Evolutionary conservation across 2,329 filamentous ascomycete species (phyloP).

Genomic region (Botrytis hyacinthi): DNA sequence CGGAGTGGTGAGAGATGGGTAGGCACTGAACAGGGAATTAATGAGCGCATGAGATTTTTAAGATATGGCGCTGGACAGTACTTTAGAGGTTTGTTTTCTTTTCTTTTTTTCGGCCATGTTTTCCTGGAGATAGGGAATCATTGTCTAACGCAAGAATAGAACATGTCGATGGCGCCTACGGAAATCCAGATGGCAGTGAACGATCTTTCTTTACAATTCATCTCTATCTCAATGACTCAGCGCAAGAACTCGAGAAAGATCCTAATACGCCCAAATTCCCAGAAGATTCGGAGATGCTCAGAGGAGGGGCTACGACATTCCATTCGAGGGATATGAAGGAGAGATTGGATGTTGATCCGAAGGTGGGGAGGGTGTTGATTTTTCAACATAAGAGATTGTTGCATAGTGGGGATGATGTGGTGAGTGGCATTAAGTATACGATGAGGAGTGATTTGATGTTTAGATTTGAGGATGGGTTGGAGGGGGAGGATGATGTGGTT

Average conservation of each 20-base stretch:
- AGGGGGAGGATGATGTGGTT: slow-evolving; percentile 10
- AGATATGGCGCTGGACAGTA: slow-evolving; percentile 71
- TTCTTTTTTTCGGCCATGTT: no score
- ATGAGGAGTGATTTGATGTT: slow-evolving; percentile 57
- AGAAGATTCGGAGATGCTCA: neutral
- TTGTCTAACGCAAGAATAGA: neutral
- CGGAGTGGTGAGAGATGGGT: slow-evolving; percentile 28
- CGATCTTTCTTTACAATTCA: slow-evolving; percentile 52
- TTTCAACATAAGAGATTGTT: slow-evolving; percentile 55
- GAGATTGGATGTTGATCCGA: slow-evolving; percentile 54
- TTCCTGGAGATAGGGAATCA: no score
- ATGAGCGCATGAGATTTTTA: slow-evolving; percentile 73
- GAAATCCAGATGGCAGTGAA: slow-evolving; percentile 31
- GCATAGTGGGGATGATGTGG: slow-evolving; percentile 55
- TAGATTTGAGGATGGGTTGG: slow-evolving; percentile 31
- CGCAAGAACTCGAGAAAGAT: slow-evolving; percentile 41
- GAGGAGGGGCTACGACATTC: slow-evolving; percentile 53
- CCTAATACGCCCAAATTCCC: neutral
- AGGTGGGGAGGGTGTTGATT: slow-evolving; percentile 56
- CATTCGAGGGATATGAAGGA: slow-evolving; percentile 45
- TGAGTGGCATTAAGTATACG: slow-evolving; percentile 53
- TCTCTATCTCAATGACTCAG: slow-evolving; percentile 53
- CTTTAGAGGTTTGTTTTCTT: slow-evolving; percentile 50
- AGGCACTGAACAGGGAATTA: slow-evolving; percentile 48
- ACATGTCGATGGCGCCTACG: slow-evolving; percentile 50